Evolutionary conservation across 352 stramenopile genomes (phyloP).

Genomic region (Blastocystis sp.): DNA sequence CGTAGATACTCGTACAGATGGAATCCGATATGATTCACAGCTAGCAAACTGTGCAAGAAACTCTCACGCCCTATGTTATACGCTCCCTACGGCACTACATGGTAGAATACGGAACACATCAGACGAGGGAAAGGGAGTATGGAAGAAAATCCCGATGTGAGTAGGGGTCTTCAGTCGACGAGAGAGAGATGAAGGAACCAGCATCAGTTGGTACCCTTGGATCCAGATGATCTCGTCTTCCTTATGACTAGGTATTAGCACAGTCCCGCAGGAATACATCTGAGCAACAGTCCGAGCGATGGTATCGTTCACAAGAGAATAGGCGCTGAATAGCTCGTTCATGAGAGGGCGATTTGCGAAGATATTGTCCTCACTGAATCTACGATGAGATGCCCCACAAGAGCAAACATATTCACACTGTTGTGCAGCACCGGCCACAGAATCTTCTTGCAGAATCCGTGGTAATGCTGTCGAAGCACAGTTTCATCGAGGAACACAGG

Average conservation of each 20-base stretch:
- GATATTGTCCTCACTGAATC: conserved; percentile 26
- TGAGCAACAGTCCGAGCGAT: conserved; percentile 29
- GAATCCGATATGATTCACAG: conserved; percentile 83
- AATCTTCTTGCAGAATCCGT: conserved; percentile 92
- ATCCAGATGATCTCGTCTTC: conserved; percentile 87
- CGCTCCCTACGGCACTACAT: neutral
- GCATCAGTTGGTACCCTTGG: conserved; percentile 92
- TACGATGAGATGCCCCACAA: conserved; percentile 61
- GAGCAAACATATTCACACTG: conserved; percentile 81
- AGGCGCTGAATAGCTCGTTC: conserved; percentile 18
- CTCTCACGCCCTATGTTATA: conserved; percentile 69
- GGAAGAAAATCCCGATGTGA: conserved; percentile 91
- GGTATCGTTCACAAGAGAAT: conserved; percentile 43
- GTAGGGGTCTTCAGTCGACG: conserved; percentile 77
- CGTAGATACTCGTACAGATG: conserved; percentile 84
- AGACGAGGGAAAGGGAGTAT: conserved; percentile 93
- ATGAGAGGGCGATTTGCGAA: conserved; percentile 57
- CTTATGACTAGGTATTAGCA: conserved; percentile 70
- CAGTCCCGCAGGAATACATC: conserved; percentile 62
- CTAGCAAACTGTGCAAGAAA: conserved; percentile 79
- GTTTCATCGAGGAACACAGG: conserved; percentile 84
- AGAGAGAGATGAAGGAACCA: conserved; percentile 89
- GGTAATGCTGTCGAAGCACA: conserved; percentile 71
- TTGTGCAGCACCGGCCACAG: conserved; percentile 94
- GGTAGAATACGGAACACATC: conserved; percentile 94